phyloP scores from a whole-genome alignment of 305 asterid species.

The Coffea humblotiana region DNA sequence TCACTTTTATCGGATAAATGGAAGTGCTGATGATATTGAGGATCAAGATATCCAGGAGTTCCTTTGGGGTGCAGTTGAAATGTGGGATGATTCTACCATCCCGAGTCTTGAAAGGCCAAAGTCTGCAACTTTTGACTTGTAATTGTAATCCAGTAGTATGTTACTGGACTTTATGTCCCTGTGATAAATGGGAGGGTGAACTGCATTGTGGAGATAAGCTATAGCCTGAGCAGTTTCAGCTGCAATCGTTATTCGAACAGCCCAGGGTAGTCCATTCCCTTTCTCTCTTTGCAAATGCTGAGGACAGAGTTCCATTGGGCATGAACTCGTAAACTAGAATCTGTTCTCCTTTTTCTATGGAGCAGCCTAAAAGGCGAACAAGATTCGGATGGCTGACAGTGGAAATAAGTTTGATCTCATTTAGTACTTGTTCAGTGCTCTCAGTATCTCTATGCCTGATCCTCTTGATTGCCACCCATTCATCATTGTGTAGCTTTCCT shows the following conservation, averaged over 20 bases:
- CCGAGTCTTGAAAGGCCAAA: conserved; percentile 69
- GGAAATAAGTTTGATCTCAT: conserved; percentile 65
- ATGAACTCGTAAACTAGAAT: conserved; percentile 67
- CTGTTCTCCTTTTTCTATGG: conserved; percentile 59
- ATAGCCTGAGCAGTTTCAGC: conserved; percentile 70
- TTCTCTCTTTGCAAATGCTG: conserved; percentile 56
- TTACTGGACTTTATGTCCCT: conserved; percentile 69
- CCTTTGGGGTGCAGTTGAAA: conserved; percentile 75
- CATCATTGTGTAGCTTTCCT: conserved; percentile 48
- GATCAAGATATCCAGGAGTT: conserved; percentile 72
- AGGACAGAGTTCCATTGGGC: conserved; percentile 65
- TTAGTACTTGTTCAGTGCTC: conserved; percentile 55
- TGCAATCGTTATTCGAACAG: conserved; percentile 53
- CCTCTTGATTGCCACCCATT: conserved; percentile 70
- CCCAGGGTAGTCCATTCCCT: conserved; percentile 50
- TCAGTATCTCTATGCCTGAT: conserved; percentile 44
- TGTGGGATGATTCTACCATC: conserved; percentile 47
- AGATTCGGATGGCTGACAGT: conserved; percentile 69
- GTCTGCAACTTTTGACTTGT: conserved; percentile 62
- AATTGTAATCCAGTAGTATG: conserved; percentile 50
- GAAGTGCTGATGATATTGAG: conserved; percentile 66
- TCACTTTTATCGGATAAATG: conserved; percentile 71
- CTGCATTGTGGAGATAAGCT: conserved; percentile 55
- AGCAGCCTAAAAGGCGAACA: conserved; percentile 61
- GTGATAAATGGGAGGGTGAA: conserved; percentile 64